Evolutionary conservation across 441 rosid species (phyloP), one percentile per base, ranked within the genome.

Genomic region (Brassica hybrid): DNA sequence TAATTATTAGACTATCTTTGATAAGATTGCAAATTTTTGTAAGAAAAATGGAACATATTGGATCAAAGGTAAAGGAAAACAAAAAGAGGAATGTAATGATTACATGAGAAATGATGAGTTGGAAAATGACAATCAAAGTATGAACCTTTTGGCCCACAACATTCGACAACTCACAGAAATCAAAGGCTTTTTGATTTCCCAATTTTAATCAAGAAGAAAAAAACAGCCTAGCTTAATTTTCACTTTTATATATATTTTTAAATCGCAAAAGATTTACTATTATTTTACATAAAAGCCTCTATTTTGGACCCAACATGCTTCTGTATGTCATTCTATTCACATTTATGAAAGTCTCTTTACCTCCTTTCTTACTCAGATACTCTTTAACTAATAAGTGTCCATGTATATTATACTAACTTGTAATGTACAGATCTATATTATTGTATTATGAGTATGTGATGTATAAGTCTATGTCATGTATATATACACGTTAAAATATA

Each of bases 261-360:
- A 69, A 66, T 41, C 5, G 19, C 4, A 34, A 79, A 75, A 79
- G 71, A 69, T 63, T 11, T 50, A 21, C 23, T 21, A 75, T 65
- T 80, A 74, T 32, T 80, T 70, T 80, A 86, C 82, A 84, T 79
- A 82, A 76, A 82, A 84, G 88, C 88, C 86, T 76, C 86, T 79
- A 82, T 74, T 82, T 87, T 80, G 92, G 92, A 88, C 91, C 84
- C 91, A 87, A 83, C 93, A 82, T 81, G 72, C 68, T 43, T 79
- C 72, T 43, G 67, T 14, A 57, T 74, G 48, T 75, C 72, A 70
- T 48, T 74, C 79, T 65, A 75, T 74, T 74, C 82, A 79, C 79
- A 79, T 79, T 34, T 48, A 75, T 48, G 50, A 75, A 74, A 70
- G 72, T 64, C 48, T 79, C 68, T 69, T 73, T 70, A 65, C 59